A percentile compares a stretch with the other conserved stretches of the same genome.
Conservation (phyloP, 495 filamentous ascomycete genomes). For the Lichenothelia convexa region DNA sequence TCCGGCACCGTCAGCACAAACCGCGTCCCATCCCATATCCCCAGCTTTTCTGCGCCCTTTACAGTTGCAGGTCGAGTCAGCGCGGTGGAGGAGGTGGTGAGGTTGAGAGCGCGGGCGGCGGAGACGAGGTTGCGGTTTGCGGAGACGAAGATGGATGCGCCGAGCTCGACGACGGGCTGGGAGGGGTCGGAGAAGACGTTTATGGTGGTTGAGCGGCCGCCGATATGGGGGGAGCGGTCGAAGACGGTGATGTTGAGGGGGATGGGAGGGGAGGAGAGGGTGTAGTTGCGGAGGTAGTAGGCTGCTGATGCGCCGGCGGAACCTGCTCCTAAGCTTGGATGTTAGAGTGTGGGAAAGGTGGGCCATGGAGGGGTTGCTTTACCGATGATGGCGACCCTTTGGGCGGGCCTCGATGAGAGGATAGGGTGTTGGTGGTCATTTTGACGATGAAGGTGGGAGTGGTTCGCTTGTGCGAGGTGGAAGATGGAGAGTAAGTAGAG, state of each 20-base stretch:
- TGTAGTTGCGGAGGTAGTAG: conserved; percentile 58
- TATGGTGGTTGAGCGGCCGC: conserved; percentile 79
- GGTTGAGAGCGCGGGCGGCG: conserved; percentile 53
- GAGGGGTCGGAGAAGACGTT: conserved; percentile 53
- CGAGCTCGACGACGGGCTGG: conserved; percentile 67
- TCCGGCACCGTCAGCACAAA: conserved; percentile 52
- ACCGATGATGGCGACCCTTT: no score
- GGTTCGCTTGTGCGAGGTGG: no score
- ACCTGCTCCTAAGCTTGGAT: no score
- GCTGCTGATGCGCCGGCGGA: conserved; percentile 76
- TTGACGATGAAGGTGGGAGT: no score
- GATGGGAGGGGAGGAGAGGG: conserved; percentile 29
- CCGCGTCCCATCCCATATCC: conserved; percentile 64
- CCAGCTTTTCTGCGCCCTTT: conserved; percentile 34
- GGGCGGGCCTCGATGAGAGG: no score
- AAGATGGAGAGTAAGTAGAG: no score
- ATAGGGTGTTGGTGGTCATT: no score
- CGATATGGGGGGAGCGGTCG: conserved; percentile 62
- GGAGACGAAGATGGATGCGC: conserved; percentile 80
- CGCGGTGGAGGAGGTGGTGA: conserved; percentile 26
- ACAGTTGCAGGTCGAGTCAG: conserved; percentile 5
- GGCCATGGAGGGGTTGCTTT: no score
- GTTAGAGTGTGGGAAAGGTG: no score
- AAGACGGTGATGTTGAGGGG: conserved; percentile 69
- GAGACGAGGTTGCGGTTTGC: conserved; percentile 68